Evolutionary conservation across 192 early-diverging fungal species (phyloP).

Genomic region (Coemansia sp.): DNA sequence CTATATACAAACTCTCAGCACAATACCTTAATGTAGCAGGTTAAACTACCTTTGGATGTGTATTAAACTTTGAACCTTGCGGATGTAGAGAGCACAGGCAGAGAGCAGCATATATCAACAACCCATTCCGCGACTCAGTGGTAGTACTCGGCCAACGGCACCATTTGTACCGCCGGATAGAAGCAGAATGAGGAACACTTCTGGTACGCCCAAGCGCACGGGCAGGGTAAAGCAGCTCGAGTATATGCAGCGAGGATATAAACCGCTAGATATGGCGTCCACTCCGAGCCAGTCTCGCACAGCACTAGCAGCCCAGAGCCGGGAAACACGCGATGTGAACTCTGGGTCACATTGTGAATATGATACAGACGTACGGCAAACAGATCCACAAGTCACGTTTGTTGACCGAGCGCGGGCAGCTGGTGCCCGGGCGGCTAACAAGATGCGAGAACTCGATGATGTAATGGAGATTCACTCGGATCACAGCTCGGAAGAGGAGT

Average conservation of each 20-base stretch:
- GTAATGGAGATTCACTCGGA: conserved; percentile 26
- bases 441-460: not conserved
- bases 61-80: not conserved
- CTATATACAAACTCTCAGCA: not conserved
- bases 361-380: not conserved
- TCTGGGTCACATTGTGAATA: not conserved
- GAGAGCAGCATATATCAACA: not conserved
- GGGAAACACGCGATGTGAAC: not conserved
- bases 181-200: not conserved
- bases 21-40: not conserved
- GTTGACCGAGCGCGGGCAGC: conserved; percentile 3
- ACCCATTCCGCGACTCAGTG: not conserved
- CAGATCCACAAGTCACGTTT: conserved; percentile 8
- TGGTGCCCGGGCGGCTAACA: not conserved
- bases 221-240: conserved; percentile 11
- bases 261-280: not conserved
- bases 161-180: not conserved
- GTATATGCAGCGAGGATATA: not conserved
- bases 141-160: not conserved
- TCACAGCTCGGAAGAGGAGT: conserved; percentile 25
- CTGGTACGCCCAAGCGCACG: not conserved
- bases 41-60: too few species aligned
- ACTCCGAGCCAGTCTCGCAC: not conserved
- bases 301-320: not conserved
- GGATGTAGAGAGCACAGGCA: not conserved